These are phyloP conservation scores for Coprinellus micaceus DNA, from an alignment of 768 basidiomycete species.

Conservation along the genomic window DNA sequence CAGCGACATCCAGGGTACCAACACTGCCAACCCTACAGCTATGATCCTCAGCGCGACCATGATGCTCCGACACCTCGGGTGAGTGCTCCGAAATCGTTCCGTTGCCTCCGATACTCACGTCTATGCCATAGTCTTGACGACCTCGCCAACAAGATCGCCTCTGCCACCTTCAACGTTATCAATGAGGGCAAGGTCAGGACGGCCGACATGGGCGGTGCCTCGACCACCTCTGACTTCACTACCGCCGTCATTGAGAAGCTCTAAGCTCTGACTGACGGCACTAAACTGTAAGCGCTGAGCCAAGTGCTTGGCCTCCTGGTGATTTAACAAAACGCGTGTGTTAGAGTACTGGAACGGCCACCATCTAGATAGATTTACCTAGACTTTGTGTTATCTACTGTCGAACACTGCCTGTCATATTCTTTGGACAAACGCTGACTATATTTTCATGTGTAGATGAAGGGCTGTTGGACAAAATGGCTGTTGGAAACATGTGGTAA, in stretches of 20 bases:
- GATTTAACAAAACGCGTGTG: too few relatives aligned
- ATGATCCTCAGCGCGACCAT: constrained; percentile 97
- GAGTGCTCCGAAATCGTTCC: constrained; percentile 25
- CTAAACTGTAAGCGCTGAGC: neutral
- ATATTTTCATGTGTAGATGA: too few relatives aligned
- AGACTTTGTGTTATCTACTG: neutral
- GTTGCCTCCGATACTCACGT: neutral
- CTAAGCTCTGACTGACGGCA: constrained; percentile 23
- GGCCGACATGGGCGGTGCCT: constrained; percentile 91
- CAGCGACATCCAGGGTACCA: constrained; percentile 93
- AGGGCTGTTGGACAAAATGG: too few relatives aligned
- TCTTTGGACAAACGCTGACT: neutral
- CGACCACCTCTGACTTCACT: constrained; percentile 94
- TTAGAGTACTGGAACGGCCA: neutral
- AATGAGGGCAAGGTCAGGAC: constrained; percentile 85
- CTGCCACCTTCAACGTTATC: constrained; percentile 90
- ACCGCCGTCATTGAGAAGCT: constrained; percentile 84
- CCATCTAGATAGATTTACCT: neutral
- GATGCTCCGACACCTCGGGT: constrained; percentile 97
- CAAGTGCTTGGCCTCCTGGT: neutral
- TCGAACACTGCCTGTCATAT: constrained; percentile 2
- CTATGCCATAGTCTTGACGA: constrained; percentile 66
- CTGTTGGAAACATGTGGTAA: too few relatives aligned
- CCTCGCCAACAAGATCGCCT: constrained; percentile 91
- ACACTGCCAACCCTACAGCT: constrained; percentile 94